Percentiles rank a stretch among this genome's conserved stretches.
Conservation (phyloP, 1,139 yeast species). For the Debaryomyces sp. region DNA sequence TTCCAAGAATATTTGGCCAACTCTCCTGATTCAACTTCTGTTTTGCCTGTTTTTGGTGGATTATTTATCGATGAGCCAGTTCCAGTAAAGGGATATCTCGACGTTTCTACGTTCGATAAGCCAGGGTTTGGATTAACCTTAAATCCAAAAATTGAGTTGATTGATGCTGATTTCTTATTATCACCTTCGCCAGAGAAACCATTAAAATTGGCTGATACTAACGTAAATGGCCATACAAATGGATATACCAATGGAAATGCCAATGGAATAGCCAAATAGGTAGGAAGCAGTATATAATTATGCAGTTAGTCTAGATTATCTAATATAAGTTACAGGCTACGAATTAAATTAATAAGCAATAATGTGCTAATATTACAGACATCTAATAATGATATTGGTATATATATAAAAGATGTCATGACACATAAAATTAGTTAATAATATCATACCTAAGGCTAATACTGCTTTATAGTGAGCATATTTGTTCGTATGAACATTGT, state of each 20-base stretch:
- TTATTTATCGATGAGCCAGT: constrained; percentile 49
- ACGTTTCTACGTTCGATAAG: constrained; percentile 39
- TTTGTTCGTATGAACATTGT: background rate
- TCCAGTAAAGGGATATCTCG: constrained; percentile 44
- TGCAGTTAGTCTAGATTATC: background rate
- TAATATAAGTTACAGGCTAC: background rate
- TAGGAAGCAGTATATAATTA: background rate
- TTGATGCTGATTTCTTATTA: constrained; percentile 40
- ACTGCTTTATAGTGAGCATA: too few species aligned
- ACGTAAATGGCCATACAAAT: background rate
- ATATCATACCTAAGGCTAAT: too few species aligned
- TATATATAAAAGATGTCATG: too few species aligned
- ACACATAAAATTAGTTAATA: too few species aligned
- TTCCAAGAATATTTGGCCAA: constrained; percentile 54
- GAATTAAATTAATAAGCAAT: too few species aligned
- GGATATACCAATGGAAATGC: background rate
- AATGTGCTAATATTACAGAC: constrained; percentile 24
- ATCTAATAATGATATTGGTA: constrained; percentile 31
- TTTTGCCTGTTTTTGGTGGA: constrained; percentile 49
- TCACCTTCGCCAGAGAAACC: constrained; percentile 42
- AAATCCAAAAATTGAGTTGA: constrained; percentile 42
- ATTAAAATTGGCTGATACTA: constrained; percentile 15
- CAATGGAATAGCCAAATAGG: background rate
- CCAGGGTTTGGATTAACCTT: constrained; percentile 52
- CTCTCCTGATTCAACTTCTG: constrained; percentile 48